Percentiles rank a stretch among this genome's conserved stretches.
Conservation (phyloP, 148 eudicot species). For the Gaultheria prostrata region DNA sequence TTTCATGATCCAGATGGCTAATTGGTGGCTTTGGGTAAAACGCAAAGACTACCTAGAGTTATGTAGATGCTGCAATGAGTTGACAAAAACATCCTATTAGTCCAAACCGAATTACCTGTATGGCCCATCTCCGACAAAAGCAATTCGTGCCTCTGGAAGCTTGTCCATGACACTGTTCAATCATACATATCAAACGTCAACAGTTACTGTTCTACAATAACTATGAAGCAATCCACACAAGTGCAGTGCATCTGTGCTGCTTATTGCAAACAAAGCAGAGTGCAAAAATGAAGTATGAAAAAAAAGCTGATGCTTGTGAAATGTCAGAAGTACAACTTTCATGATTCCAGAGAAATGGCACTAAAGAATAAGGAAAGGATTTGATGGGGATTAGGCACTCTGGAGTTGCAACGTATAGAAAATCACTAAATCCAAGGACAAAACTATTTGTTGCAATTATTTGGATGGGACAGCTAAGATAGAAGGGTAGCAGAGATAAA, state of each 20-base stretch:
- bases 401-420: neutral
- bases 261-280: conserved; percentile 1
- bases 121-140: conserved; percentile 92
- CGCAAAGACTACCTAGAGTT: neutral
- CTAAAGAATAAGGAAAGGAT: neutral
- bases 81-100: neutral
- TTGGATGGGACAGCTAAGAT: neutral
- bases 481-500: neutral
- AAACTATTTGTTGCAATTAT: neutral
- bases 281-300: neutral
- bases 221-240: conserved; percentile 3
- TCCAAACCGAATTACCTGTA: conserved; percentile 48
- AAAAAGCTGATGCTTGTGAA: neutral
- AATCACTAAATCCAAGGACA: neutral
- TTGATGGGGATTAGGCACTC: neutral
- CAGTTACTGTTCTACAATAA: neutral
- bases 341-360: neutral
- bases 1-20: neutral
- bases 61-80: neutral
- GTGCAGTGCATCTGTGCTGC: neutral
- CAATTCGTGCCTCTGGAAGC: conserved; percentile 86
- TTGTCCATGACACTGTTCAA: conserved; percentile 77
- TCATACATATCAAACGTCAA: conserved; percentile 2
- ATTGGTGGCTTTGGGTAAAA: conserved; percentile 5
- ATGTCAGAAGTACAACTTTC: neutral